Base-by-base conservation (phyloP, 495 filamentous ascomycete genomes). In the Penicillium waksmanii region DNA sequence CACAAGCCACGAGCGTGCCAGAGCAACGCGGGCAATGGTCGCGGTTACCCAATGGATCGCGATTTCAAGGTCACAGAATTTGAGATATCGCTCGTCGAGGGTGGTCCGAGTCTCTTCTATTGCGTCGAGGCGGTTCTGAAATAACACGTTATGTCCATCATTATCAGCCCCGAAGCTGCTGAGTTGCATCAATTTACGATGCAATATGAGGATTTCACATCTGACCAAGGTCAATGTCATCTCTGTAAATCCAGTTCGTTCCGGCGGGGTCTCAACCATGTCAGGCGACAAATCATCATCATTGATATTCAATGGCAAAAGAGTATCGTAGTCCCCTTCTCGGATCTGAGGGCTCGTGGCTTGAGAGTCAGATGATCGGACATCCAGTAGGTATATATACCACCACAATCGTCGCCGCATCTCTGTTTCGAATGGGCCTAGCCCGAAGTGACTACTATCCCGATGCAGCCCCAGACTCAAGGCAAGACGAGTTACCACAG, bases 201-300 rank as follows among this genome's bases (percentile, higher is more conserved):
- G 50, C 13, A 53, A 56, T 33, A 59, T 62, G 15, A 63, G 56
- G 18, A 87, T 80, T 56, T 87, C 82, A 57, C 78, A 85, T 5
- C 82, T 76, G n/a, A 87, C 83, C 9, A 92, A 71, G 50, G 80
- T 83, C 62, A 92, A 89, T 2, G 88, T 86, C 85, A 91, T 90
- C 42, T 92, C 89, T 13, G 89, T 90, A 3, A 80, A 79, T 10
- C 84, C 86, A 1, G 59, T 58, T 5, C 85, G 76, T 19, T 82
- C 74, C 70, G 70, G 0, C 85, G 72, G 57, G 76, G 77, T 9
- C 13, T 54, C 33, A 3, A 33, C 48, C 54, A 62, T 38, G 19
- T 43, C 48, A 42, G 48, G 47, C 12, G 42, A 60, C 17, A 52
- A n/a, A 42, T 64, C 56, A 27, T 57, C 50, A 36, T 64, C 62